phyloP scores from a whole-genome alignment of 345 rosid species.

The Xanthoceras sorbifolium region DNA sequence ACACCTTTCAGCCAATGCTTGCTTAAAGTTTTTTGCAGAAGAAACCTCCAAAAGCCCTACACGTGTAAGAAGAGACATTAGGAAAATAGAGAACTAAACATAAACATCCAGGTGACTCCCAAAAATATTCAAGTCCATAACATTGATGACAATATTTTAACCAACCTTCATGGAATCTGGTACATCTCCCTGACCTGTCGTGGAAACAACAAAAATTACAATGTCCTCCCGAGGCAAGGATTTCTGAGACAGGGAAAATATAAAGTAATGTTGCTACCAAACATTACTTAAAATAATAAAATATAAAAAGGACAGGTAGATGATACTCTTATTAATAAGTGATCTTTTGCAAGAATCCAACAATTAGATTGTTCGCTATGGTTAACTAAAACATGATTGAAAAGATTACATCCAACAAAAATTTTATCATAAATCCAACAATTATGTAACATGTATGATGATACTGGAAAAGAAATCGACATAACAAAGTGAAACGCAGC shows the following conservation, averaged over 20 bases:
- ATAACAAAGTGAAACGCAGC: background rate
- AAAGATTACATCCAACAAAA: background rate
- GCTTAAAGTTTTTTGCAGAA: conserved; percentile 64
- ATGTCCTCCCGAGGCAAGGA: conserved; percentile 55
- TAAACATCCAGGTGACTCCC: conserved; percentile 7
- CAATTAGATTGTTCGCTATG: background rate
- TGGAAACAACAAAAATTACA: conserved; percentile 81
- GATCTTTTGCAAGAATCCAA: background rate
- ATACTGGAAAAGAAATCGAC: background rate
- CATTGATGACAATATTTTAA: background rate
- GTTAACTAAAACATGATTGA: background rate
- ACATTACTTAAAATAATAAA: background rate
- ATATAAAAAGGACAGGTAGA: conserved; percentile 1
- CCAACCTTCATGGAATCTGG: conserved; percentile 85
- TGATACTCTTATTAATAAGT: background rate
- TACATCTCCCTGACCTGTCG: conserved; percentile 96
- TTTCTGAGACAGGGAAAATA: conserved; percentile 44
- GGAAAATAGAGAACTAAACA: conserved; percentile 10
- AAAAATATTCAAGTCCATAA: background rate
- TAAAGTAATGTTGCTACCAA: background rate
- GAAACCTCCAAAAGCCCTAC: conserved; percentile 87
- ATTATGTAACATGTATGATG: background rate
- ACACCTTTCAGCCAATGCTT: conserved; percentile 67
- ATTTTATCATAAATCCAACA: background rate
- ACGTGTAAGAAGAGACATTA: conserved; percentile 19